phyloP scores from a whole-genome alignment of 345 rosid species.

The Eucalyptus brandiana region DNA sequence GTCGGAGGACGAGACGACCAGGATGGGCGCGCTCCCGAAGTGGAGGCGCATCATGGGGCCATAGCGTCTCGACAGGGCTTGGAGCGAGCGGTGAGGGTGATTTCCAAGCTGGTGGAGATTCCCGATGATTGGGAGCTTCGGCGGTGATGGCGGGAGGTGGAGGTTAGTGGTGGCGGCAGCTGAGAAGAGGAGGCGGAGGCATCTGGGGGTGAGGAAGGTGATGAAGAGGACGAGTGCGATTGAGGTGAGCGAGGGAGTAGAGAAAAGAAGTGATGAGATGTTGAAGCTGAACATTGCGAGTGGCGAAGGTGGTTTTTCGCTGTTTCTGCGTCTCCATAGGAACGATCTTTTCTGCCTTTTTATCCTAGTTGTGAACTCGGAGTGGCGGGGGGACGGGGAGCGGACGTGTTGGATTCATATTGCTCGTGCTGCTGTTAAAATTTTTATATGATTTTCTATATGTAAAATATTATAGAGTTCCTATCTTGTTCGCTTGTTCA shows the following conservation, averaged over 20 bases:
- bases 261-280: neutral
- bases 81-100: slow-evolving; percentile 32
- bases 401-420: neutral
- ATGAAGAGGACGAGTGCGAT: neutral
- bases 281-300: neutral
- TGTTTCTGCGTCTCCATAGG: neutral
- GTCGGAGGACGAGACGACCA: slow-evolving; percentile 42
- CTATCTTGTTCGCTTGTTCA: neutral
- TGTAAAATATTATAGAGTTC: neutral
- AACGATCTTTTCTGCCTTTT: neutral
- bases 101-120: slow-evolving; percentile 44
- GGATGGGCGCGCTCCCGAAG: slow-evolving; percentile 23
- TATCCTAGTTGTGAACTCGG: neutral
- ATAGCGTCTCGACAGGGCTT: slow-evolving; percentile 10
- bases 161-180: neutral
- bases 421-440: neutral
- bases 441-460: neutral
- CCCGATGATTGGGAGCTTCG: slow-evolving; percentile 41
- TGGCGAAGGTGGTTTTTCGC: neutral
- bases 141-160: slow-evolving; percentile 33
- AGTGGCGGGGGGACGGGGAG: neutral
- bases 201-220: neutral
- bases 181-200: neutral
- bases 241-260: neutral
- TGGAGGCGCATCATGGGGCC: slow-evolving; percentile 52